These are phyloP conservation scores for Hamiltosporidium magnivora DNA, from an alignment of 371 early-diverging fungal genomes.

Conservation along the genomic window DNA sequence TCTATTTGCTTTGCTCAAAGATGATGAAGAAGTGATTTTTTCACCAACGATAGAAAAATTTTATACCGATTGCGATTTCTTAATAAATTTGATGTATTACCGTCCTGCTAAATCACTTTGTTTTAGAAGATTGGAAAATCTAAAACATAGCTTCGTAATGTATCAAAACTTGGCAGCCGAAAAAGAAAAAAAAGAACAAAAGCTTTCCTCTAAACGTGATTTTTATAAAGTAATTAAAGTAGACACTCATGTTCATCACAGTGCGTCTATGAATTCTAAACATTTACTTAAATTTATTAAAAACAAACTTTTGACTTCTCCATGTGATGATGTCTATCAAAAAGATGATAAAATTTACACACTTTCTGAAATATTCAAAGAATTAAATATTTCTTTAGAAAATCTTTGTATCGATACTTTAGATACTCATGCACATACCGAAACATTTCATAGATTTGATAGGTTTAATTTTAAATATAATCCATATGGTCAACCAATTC, in stretches of 20 bases:
- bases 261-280: constrained; percentile 91
- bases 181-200: constrained; percentile 71
- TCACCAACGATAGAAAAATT: constrained; percentile 67
- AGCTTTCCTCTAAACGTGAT: constrained; percentile 74
- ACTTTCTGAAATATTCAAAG: constrained; percentile 66
- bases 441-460: constrained; percentile 73
- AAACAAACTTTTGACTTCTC: constrained; percentile 69
- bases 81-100: constrained; percentile 69
- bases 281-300: constrained; percentile 89
- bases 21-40: too few relatives aligned
- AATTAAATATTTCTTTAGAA: constrained; percentile 79
- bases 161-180: constrained; percentile 62
- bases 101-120: constrained; percentile 86
- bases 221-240: constrained; percentile 95
- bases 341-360: constrained; percentile 57
- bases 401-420: constrained; percentile 84
- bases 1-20: too few relatives aligned
- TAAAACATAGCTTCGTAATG: constrained; percentile 83
- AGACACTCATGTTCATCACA: constrained; percentile 90
- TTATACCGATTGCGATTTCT: constrained; percentile 69
- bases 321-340: constrained; percentile 58
- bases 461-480: constrained; percentile 92
- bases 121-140: constrained; percentile 72
- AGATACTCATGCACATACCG: constrained; percentile 75
- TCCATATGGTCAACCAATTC: constrained; percentile 64